phyloP scores from a whole-genome alignment of 225 moss, liverwort and hornwort genomes.

The Lunularia cruciata region DNA sequence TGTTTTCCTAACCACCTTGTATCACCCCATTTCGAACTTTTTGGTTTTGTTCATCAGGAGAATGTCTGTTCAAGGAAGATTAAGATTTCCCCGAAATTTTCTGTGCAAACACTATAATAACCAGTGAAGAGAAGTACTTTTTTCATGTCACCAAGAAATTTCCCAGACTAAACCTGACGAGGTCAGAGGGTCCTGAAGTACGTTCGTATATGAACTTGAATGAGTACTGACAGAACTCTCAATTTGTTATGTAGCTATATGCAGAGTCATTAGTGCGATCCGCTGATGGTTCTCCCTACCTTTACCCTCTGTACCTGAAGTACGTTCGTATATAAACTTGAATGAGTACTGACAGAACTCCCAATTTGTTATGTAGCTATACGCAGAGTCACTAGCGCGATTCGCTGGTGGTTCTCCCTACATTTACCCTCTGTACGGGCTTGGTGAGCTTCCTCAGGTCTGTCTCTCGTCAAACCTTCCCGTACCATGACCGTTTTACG shows the following conservation, averaged over 20 bases:
- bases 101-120: too few relatives aligned
- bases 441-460: conserved; percentile 94
- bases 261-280: conserved; percentile 92
- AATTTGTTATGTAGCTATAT: conserved; percentile 57
- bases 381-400: conserved; percentile 89
- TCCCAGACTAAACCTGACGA: too few relatives aligned
- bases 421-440: conserved; percentile 91
- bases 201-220: too few relatives aligned
- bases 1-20: too few relatives aligned
- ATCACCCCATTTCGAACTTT: too few relatives aligned
- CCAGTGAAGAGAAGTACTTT: background rate
- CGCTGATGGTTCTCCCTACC: conserved; percentile 92
- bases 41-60: too few relatives aligned
- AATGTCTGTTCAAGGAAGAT: too few relatives aligned
- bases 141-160: too few relatives aligned
- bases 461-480: too few relatives aligned
- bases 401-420: conserved; percentile 97
- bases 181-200: too few relatives aligned
- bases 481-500: too few relatives aligned
- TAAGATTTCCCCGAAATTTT: background rate
- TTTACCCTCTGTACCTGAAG: conserved; percentile 93
- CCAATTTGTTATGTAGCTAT: conserved; percentile 50
- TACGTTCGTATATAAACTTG: too few relatives aligned
- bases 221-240: background rate
- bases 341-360: background rate